phyloP scores from a whole-genome alignment of 768 basidiomycete genomes.

The Crepidotus variabilis region DNA sequence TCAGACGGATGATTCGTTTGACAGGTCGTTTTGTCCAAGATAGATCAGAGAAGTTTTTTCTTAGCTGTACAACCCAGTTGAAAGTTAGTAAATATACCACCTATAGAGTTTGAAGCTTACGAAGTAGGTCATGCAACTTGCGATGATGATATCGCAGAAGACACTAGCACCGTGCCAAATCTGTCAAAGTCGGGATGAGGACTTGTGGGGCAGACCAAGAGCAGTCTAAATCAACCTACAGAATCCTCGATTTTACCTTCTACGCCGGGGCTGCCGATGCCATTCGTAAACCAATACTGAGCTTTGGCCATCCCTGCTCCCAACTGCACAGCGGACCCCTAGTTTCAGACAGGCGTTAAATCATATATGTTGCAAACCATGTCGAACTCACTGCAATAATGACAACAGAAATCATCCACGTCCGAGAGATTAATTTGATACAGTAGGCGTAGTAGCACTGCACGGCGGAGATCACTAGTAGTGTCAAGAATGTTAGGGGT shows the following conservation, averaged over 20 bases:
- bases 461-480: not conserved
- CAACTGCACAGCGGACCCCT: not conserved
- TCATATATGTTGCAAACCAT: not conserved
- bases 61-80: not conserved
- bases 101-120: not conserved
- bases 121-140: not conserved
- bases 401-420: not conserved
- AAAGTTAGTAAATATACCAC: not conserved
- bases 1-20: not conserved
- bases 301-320: not conserved
- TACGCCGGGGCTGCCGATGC: not conserved
- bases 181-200: not conserved
- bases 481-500: not conserved
- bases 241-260: not conserved
- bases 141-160: not conserved
- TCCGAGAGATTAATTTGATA: not conserved
- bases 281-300: not conserved
- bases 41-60: not conserved
- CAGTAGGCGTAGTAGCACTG: not conserved
- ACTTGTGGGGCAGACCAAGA: not conserved
- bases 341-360: not conserved
- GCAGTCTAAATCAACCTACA: not conserved
- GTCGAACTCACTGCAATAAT: not conserved
- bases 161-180: not conserved
- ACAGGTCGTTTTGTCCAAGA: not conserved